Evolutionary conservation across 345 rosid genomes (phyloP).

Genomic region (Eucalyptus marginata): DNA sequence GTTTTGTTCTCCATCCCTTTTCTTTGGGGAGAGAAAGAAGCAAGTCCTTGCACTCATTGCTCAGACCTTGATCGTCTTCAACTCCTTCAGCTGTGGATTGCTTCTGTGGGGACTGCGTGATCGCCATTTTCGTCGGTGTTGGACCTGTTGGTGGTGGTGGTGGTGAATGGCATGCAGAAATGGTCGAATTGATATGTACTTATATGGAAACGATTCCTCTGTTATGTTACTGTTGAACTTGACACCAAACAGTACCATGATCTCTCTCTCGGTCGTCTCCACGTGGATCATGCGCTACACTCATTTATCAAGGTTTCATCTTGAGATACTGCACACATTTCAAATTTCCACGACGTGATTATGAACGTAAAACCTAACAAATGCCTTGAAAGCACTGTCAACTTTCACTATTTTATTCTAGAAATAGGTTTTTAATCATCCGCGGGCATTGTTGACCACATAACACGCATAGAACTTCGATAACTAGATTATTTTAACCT

Average conservation of each 20-base stretch:
- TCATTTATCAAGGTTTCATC: neutral
- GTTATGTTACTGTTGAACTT: neutral
- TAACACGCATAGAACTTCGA: neutral
- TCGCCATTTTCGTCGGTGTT: neutral
- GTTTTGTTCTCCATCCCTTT: conserved; percentile 61
- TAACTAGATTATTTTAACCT: neutral
- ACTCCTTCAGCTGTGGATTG: neutral
- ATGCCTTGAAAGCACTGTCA: neutral
- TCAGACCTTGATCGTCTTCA: conserved; percentile 13
- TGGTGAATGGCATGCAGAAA: neutral
- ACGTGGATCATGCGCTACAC: neutral
- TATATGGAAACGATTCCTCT: neutral
- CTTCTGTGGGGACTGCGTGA: neutral
- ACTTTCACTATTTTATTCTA: neutral
- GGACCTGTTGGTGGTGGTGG: neutral
- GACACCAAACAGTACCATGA: neutral
- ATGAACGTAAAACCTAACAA: neutral
- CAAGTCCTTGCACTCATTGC: conserved; percentile 39
- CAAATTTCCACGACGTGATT: neutral
- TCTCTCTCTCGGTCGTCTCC: neutral
- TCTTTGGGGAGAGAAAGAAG: conserved; percentile 45
- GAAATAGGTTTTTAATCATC: neutral
- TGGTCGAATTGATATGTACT: neutral
- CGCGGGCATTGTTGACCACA: neutral
- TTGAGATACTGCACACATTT: neutral